Conservation (phyloP, 106 monocot species). For the Apostasia ramifera region DNA sequence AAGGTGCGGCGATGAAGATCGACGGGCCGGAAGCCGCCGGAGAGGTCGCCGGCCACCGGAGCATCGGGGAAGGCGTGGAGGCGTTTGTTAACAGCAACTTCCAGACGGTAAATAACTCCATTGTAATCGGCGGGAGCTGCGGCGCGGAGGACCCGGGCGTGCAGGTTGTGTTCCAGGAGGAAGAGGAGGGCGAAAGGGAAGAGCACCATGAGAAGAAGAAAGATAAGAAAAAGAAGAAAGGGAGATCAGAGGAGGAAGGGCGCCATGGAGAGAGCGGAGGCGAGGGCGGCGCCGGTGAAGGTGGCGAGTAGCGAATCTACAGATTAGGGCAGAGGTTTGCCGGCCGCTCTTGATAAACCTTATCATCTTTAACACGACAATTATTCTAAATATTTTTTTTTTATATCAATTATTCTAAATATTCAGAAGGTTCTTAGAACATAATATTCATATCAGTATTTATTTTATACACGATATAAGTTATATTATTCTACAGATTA, state of each 20-base stretch:
- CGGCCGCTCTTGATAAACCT: too few species aligned
- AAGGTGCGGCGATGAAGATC: constrained; percentile 38
- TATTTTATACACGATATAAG: too few species aligned
- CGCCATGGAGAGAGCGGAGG: neutral
- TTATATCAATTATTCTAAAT: too few species aligned
- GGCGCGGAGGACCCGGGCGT: constrained; percentile 46
- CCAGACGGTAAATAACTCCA: constrained; percentile 54
- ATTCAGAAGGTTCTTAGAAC: too few species aligned
- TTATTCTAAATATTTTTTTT: too few species aligned
- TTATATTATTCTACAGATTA: too few species aligned
- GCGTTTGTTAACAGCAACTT: constrained; percentile 55
- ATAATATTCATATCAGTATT: too few species aligned
- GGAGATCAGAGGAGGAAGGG: neutral
- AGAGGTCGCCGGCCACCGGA: neutral
- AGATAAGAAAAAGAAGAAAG: constrained; percentile 15
- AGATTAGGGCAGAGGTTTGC: neutral
- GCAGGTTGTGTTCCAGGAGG: constrained; percentile 23
- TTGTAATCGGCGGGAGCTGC: constrained; percentile 37
- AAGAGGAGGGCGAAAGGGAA: constrained; percentile 7
- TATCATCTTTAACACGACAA: too few species aligned
- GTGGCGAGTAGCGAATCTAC: neutral
- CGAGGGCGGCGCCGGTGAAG: neutral
- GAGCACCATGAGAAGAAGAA: constrained; percentile 1
- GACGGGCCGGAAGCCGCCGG: neutral
- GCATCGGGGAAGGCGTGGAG: constrained; percentile 9